Evolutionary conservation across 371 early-diverging fungal species (phyloP).

Genomic region (Blastocladiella emersonii): DNA sequence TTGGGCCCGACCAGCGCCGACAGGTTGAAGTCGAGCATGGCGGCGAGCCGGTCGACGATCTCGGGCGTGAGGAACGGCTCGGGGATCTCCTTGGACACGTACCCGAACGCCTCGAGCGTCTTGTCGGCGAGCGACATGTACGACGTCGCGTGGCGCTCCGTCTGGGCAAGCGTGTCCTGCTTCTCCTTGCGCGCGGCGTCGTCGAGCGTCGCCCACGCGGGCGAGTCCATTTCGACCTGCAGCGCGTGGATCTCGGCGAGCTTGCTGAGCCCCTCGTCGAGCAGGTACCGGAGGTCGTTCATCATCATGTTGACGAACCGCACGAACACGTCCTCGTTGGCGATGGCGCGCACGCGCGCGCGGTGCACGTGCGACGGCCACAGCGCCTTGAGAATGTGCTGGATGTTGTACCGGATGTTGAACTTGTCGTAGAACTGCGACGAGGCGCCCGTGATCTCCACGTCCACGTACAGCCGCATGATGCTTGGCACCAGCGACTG

Average conservation of each 20-base stretch:
- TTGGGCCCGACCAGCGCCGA: constrained; percentile 84
- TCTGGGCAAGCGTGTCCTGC: constrained; percentile 38
- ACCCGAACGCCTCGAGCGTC: constrained; percentile 82
- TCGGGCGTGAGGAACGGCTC: constrained; percentile 48
- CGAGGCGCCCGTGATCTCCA: constrained; percentile 83
- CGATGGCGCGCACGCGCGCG: constrained; percentile 2
- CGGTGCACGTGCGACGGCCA: constrained; percentile 51
- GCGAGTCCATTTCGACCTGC: constrained; percentile 59
- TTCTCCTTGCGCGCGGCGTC: constrained; percentile 52
- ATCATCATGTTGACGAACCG: constrained; percentile 86
- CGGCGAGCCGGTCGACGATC: constrained; percentile 4
- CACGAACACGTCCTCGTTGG: constrained; percentile 48
- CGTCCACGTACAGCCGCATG: constrained; percentile 85
- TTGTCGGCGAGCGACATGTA: constrained; percentile 81
- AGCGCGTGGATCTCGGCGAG: constrained; percentile 66
- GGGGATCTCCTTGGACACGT: constrained; percentile 60
- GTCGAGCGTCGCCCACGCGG: not conserved
- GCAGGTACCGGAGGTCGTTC: constrained; percentile 88
- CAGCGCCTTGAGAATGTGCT: constrained; percentile 74
- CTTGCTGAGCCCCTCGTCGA: constrained; percentile 84
- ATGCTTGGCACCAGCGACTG: constrained; percentile 60
- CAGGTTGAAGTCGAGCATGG: constrained; percentile 44
- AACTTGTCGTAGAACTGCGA: constrained; percentile 97
- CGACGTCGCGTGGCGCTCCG: constrained; percentile 73
- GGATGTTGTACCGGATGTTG: constrained; percentile 89